phyloP scores from a whole-genome alignment of 805 yeast genomes.

The Dipodascus albidus region DNA sequence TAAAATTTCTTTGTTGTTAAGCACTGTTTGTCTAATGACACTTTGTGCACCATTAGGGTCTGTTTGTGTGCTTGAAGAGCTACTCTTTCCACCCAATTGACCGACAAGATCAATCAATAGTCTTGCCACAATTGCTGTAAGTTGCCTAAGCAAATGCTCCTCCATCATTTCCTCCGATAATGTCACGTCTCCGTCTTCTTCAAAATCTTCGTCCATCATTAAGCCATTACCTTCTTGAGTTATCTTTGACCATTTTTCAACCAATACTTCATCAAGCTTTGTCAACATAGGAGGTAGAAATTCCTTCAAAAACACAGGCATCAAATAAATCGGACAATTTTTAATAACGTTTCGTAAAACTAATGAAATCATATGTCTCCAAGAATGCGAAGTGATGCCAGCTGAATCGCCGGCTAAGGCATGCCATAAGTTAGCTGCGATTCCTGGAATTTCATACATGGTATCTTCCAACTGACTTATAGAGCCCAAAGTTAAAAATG shows the following conservation, averaged over 20 bases:
- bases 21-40: constrained; percentile 53
- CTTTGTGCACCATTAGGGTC: constrained; percentile 38
- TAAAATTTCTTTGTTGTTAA: constrained; percentile 51
- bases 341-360: constrained; percentile 78
- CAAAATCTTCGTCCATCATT: constrained; percentile 33
- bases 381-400: constrained; percentile 87
- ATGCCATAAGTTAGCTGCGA: constrained; percentile 66
- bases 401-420: constrained; percentile 77
- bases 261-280: constrained; percentile 63
- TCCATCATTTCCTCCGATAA: constrained; percentile 98
- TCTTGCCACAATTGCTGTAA: constrained; percentile 85
- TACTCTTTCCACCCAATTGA: constrained; percentile 38
- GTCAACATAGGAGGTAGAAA: constrained; percentile 66
- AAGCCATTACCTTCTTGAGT: constrained; percentile 35
- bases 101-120: constrained; percentile 80
- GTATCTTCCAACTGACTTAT: constrained; percentile 85
- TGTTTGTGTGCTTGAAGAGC: constrained; percentile 10
- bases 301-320: constrained; percentile 58
- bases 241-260: constrained; percentile 65
- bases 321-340: constrained; percentile 69
- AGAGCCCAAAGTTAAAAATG: constrained; percentile 80
- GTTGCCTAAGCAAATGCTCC: constrained; percentile 84
- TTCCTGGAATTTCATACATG: constrained; percentile 72
- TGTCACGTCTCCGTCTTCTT: constrained; percentile 55
- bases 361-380: constrained; percentile 93